Evolutionary conservation across 306 rosid species (phyloP).

Genomic region (Prunus davidiana): DNA sequence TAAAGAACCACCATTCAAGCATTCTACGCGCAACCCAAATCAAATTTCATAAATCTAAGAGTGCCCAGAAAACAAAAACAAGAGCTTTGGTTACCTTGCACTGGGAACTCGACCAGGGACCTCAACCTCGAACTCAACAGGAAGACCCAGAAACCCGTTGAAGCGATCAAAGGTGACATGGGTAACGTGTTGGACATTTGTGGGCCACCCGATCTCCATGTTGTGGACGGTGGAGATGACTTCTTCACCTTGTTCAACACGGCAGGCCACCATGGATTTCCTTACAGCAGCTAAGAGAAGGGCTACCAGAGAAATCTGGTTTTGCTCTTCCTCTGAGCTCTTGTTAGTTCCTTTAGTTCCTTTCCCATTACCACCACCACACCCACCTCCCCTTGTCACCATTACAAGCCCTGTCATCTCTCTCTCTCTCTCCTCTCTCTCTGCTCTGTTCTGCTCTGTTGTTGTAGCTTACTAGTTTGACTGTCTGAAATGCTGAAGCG

Average conservation of each 20-base stretch:
- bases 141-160: constrained; percentile 91
- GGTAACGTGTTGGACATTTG: constrained; percentile 71
- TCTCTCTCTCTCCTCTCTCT: constrained; percentile 26
- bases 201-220: constrained; percentile 94
- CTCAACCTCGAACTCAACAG: constrained; percentile 73
- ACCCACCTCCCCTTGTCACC: constrained; percentile 66
- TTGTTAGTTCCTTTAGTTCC: constrained; percentile 28
- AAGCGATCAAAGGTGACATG: constrained; percentile 95
- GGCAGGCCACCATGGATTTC: constrained; percentile 87
- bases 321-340: constrained; percentile 51
- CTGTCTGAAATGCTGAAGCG: no score
- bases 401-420: constrained; percentile 71
- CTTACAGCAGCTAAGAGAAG: constrained; percentile 62
- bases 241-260: constrained; percentile 60
- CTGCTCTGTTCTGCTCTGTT: background rate
- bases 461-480: background rate
- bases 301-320: constrained; percentile 57
- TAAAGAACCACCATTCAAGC: background rate
- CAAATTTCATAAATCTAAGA: constrained; percentile 14
- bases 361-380: constrained; percentile 30
- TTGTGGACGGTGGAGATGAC: constrained; percentile 64
- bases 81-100: constrained; percentile 55
- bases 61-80: background rate
- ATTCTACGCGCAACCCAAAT: constrained; percentile 24
- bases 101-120: constrained; percentile 93